phyloP scores from a whole-genome alignment of 2,329 filamentous ascomycete species.

The Sphaerostilbella broomeana region DNA sequence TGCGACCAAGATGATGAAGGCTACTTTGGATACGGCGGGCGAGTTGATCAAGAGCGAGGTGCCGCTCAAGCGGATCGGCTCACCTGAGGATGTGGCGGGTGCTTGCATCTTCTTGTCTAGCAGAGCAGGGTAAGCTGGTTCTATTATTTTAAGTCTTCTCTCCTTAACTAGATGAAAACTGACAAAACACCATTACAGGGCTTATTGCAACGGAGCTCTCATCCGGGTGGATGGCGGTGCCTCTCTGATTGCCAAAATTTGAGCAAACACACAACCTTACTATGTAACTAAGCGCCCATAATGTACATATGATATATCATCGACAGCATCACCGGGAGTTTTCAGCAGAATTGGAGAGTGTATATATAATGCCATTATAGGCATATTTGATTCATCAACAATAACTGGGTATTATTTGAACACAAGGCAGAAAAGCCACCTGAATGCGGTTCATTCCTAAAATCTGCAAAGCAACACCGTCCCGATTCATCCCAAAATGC shows the following conservation, averaged over 20 bases:
- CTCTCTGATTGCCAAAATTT: slow-evolving; percentile 41
- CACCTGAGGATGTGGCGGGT: slow-evolving; percentile 62
- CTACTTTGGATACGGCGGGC: slow-evolving; percentile 48
- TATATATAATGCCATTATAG: too few relatives aligned
- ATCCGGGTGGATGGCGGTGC: slow-evolving; percentile 56
- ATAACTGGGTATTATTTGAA: too few relatives aligned
- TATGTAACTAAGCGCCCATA: too few relatives aligned
- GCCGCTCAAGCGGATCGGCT: slow-evolving; percentile 61
- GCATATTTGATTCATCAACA: too few relatives aligned
- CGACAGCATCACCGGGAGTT: too few relatives aligned
- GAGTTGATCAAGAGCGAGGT: slow-evolving; percentile 51
- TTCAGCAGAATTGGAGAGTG: too few relatives aligned
- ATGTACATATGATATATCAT: too few relatives aligned
- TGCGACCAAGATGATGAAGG: slow-evolving; percentile 62
- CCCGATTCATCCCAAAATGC: slow-evolving; percentile 1
- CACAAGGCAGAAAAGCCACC: too few relatives aligned
- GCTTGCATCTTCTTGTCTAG: slow-evolving; percentile 64
- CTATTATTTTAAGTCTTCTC: background rate
- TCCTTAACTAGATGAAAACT: slow-evolving; percentile 36
- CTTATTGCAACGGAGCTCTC: slow-evolving; percentile 59
- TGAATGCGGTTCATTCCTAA: too few relatives aligned
- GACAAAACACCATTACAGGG: slow-evolving; percentile 21
- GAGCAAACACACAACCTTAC: too few relatives aligned
- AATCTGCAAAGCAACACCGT: background rate
- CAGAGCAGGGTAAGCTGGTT: slow-evolving; percentile 47